These are phyloP conservation scores for Punica granatum DNA, from an alignment of 345 rosid species.

Conservation along the genomic window DNA sequence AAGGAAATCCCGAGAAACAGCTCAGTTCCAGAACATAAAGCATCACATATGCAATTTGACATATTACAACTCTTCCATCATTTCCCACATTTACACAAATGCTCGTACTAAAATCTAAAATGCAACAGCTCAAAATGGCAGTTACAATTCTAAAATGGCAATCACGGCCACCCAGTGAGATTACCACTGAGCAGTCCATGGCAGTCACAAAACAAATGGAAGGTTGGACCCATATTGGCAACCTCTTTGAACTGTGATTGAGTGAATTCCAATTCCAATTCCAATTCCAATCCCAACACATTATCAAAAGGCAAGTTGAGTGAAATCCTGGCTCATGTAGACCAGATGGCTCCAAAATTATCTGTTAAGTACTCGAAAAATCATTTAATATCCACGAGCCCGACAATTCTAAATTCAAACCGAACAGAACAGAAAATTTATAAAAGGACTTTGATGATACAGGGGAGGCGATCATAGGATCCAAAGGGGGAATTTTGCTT, in stretches of 20 bases:
- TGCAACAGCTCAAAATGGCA: not conserved
- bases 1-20: not conserved
- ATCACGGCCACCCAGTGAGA: not conserved
- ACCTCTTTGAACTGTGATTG: not conserved
- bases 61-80: not conserved
- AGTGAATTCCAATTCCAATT: not conserved
- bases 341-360: not conserved
- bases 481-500: constrained; percentile 6
- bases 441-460: no score
- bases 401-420: not conserved
- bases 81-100: not conserved
- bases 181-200: not conserved
- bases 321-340: not conserved
- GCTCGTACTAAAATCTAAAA: not conserved
- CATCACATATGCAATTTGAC: not conserved
- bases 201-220: not conserved
- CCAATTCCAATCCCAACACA: not conserved
- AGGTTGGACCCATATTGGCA: not conserved
- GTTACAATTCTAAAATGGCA: not conserved
- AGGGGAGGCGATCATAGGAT: not conserved
- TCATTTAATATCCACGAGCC: no score
- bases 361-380: no score
- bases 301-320: not conserved
- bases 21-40: not conserved
- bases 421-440: not conserved